Evolutionary conservation across 768 basidiomycete genomes (phyloP), one percentile per base, ranked within the genome.

Genomic region (Amanita inopinata): DNA sequence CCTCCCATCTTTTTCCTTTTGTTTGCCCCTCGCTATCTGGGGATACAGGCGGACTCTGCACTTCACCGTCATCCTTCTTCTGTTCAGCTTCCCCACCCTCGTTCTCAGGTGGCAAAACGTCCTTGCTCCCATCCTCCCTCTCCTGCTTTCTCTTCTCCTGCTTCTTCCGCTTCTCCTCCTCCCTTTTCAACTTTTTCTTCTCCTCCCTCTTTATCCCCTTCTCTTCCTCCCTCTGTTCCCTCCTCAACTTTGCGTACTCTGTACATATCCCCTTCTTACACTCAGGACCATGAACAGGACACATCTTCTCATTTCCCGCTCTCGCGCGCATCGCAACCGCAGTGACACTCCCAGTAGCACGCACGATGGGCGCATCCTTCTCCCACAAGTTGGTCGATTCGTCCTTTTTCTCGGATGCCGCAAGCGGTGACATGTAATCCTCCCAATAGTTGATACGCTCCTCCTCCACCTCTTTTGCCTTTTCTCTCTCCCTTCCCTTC

Each of bases 271-370:
- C 40, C 12, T 8, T 41, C 8, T n/a, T 33, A 15, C 40, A 41
- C 30, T 41, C 33, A n/a, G 30, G 30, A 14, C 22, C 15, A 30
- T 41, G 40, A n/a, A 41, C 31, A 5, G 40, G 40, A 30, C 40
- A 41, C 7, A 41, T 1, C 3, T 4, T 3, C 15, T 31, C 22
- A 7, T 31, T 33, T 6, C 5, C 18, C 9, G 31, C 30, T 20
- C 22, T 41, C 3, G 31, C 40, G 12, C 22, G 30, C 19, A 20
- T 22, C 20, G 28, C 40, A 19, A 9, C 40, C 4, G 40, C 40
- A 11, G 30, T 19, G 30, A 23, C 12, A 3, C 31, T 41, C 1
- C 40, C 30, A 5, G 40, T 41, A 12, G 30, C 5, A 19, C 30
- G 40, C 11, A 19, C 8, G 5, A 15, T 8, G 2, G 14, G 7